Conservation (phyloP, 768 basidiomycete genomes). For the Solioccasus polychromus region DNA sequence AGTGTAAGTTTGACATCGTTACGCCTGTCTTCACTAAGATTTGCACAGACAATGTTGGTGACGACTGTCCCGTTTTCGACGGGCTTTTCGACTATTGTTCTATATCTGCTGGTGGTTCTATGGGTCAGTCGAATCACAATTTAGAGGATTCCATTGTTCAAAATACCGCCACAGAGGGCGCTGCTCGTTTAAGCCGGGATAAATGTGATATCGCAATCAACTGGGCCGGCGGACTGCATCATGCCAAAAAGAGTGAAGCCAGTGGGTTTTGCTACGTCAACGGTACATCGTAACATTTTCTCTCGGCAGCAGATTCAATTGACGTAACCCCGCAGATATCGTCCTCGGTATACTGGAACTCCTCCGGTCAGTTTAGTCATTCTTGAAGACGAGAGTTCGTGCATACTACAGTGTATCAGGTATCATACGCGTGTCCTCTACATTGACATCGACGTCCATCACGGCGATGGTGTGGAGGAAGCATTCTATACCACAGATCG, state of each 20-base stretch:
- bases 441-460: slow-evolving; percentile 98
- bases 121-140: slow-evolving; percentile 62
- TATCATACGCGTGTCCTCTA: slow-evolving; percentile 95
- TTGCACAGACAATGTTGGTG: slow-evolving; percentile 86
- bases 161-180: slow-evolving; percentile 69
- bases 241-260: slow-evolving; percentile 98
- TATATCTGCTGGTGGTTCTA: slow-evolving; percentile 98
- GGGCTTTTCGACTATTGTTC: slow-evolving; percentile 99
- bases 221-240: slow-evolving; percentile 98
- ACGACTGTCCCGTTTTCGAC: slow-evolving; percentile 98
- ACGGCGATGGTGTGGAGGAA: slow-evolving; percentile 98
- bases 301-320: not conserved
- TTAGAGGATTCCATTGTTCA: slow-evolving; percentile 1
- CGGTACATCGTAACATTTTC: slow-evolving; percentile 44
- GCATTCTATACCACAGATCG: slow-evolving; percentile 99
- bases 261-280: slow-evolving; percentile 99
- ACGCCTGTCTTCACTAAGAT: not conserved
- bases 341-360: slow-evolving; percentile 96
- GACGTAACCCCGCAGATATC: slow-evolving; percentile 62
- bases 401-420: slow-evolving; percentile 35
- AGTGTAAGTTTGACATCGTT: slow-evolving; percentile 55
- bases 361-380: slow-evolving; percentile 53
- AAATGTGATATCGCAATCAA: slow-evolving; percentile 99
- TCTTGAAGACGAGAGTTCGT: not conserved
- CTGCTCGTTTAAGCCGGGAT: slow-evolving; percentile 89